Percentiles rank a stretch among this genome's conserved stretches.
Conservation (phyloP, 768 basidiomycete genomes). For the Ramaria sp. region DNA sequence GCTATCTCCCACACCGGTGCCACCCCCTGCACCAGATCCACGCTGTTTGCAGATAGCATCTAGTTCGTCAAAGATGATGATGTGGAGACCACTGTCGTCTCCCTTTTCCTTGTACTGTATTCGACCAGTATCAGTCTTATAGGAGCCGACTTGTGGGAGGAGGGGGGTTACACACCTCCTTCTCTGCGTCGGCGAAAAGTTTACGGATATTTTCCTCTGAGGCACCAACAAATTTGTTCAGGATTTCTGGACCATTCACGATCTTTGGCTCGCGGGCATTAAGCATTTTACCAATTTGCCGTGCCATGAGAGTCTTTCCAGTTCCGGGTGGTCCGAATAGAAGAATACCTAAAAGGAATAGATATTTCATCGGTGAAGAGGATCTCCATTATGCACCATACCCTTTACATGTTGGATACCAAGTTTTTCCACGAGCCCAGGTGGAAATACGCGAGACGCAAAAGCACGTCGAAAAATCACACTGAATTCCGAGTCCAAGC, state of each 20-base stretch:
- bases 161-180: conserved; percentile 49
- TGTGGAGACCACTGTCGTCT: conserved; percentile 94
- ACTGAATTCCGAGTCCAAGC: conserved; percentile 87
- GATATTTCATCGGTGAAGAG: neutral
- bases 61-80: conserved; percentile 98
- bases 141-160: neutral
- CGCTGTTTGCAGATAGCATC: conserved; percentile 99
- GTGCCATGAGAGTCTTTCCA: conserved; percentile 94
- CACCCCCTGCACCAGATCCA: conserved; percentile 47
- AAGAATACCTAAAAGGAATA: conserved; percentile 56
- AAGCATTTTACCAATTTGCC: conserved; percentile 98
- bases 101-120: conserved; percentile 89
- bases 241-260: conserved; percentile 95
- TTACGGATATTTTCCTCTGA: conserved; percentile 98
- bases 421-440: conserved; percentile 90
- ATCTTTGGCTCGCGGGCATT: conserved; percentile 97
- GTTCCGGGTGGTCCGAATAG: conserved; percentile 96
- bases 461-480: conserved; percentile 98
- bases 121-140: conserved; percentile 6
- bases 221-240: conserved; percentile 95
- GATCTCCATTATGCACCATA: conserved; percentile 20
- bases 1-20: conserved; percentile 97
- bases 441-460: conserved; percentile 97
- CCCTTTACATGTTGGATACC: conserved; percentile 99
- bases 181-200: conserved; percentile 96